phyloP scores from a whole-genome alignment of 2,329 filamentous ascomycete genomes.

The Malbranchea cinnamomea region DNA sequence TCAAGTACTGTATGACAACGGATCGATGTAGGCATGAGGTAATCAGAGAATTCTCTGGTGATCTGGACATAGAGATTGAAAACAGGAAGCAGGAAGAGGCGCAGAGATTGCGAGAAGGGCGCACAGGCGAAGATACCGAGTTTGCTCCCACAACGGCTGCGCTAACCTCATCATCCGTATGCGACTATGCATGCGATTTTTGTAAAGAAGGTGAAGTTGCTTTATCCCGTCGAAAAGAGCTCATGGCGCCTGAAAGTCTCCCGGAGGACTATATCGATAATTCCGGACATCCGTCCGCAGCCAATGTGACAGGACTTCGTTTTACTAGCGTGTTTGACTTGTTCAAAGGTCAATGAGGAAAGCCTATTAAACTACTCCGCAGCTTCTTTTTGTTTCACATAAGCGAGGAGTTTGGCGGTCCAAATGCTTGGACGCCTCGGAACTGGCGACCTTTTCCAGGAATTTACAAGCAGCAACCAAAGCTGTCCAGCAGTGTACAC shows the following conservation, averaged over 20 bases:
- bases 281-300: no score
- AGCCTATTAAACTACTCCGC: background rate
- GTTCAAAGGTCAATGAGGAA: no score
- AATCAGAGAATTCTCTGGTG: constrained; percentile 67
- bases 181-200: constrained; percentile 64
- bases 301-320: constrained; percentile 1
- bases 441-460: no score
- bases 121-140: constrained; percentile 15
- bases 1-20: constrained; percentile 69
- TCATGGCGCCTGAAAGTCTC: constrained; percentile 14
- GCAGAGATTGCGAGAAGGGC: constrained; percentile 9
- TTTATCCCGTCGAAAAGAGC: constrained; percentile 41
- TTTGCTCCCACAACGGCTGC: constrained; percentile 2
- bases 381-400: no score
- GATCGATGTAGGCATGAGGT: constrained; percentile 57
- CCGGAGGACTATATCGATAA: constrained; percentile 8
- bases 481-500: no score
- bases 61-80: constrained; percentile 29
- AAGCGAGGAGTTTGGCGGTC: no score
- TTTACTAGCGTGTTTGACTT: constrained; percentile 1
- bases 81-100: constrained; percentile 12
- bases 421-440: no score
- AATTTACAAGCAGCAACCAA: no score
- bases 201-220: constrained; percentile 50
- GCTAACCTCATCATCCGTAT: constrained; percentile 31